Evolutionary conservation across 108 stramenopile genomes (phyloP), one percentile per base, ranked within the genome.

Genomic region (Chaetoceros muelleri): DNA sequence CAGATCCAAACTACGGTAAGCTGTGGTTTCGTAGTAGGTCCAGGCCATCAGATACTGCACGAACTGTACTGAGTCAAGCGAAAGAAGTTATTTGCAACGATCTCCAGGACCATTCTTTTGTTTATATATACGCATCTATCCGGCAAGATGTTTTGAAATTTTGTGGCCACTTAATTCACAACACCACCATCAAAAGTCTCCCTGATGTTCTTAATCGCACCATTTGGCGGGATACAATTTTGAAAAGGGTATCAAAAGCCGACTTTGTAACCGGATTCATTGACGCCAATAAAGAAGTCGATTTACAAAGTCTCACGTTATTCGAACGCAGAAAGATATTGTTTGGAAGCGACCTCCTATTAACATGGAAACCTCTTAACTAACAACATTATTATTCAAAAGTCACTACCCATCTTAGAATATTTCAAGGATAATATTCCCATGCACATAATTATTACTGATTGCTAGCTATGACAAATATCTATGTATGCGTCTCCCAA

Each of bases 1-100:
- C 97, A 3, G 96, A 97, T 59, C 97, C 97, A 2, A 98, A 98
- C 67, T 98, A 98, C 69, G 97, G 97, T 2, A 75, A 79, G 45
- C 53, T 95, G 57, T 97, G 96, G 94, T 95, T 97, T 65, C 79
- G 79, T 52, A 96, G 94, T 58, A 79, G 95, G 25, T 58, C 70
- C 18, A 67, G 70, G 17, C 88, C 94, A 24, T 78, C 73, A 30
- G 94, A 94, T 51, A 85, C 94, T 1, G 88, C 97, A 1, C 55
- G 82, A 51, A 66, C 62, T 49, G 73, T 87, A 24, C 58, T 87
- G 8, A 56, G 61, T n/a, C 65, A 66, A 20, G 90, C 85, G 18
- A 69, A 60, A 28, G 69, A 70, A 13, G 55, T 73, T 22, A 69
- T 91, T 66, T 47, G 58, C 3, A 51, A 57, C 20, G 81, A 85